A percentile compares a stretch with the other conserved stretches of the same genome.
Conservation (phyloP, 441 rosid genomes). For the Pelargonium cotyledonis region DNA sequence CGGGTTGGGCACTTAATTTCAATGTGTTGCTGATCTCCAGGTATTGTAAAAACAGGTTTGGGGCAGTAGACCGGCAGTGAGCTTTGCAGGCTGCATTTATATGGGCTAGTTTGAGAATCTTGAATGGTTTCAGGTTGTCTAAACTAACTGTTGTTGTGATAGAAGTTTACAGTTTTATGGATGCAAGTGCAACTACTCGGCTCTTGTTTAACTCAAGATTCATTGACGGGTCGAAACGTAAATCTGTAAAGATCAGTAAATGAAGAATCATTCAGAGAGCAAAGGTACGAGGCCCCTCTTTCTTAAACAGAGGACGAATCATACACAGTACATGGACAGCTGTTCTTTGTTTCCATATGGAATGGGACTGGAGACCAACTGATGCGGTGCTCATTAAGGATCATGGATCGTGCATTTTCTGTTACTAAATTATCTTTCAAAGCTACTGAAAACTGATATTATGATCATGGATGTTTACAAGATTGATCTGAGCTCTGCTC, state of each 20-base stretch:
- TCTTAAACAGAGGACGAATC: neutral
- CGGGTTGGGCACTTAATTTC: neutral
- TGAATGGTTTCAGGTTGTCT: neutral
- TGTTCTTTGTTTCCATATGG: neutral
- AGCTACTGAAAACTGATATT: neutral
- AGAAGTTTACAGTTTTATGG: too few species aligned
- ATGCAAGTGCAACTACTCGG: too few species aligned
- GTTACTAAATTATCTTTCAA: neutral
- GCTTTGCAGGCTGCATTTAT: neutral
- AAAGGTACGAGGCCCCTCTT: neutral
- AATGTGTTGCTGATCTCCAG: too few species aligned
- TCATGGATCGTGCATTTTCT: neutral
- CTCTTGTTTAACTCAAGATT: neutral
- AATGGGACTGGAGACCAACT: neutral
- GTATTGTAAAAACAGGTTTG: neutral
- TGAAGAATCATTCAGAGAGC: neutral
- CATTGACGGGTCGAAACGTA: neutral
- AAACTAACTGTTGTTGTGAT: neutral
- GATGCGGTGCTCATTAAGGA: neutral
- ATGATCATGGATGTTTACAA: neutral
- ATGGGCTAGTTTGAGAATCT: neutral
- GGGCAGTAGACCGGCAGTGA: neutral
- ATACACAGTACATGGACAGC: neutral
- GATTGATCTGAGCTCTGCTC: neutral
- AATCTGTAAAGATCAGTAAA: neutral